A percentile compares a stretch with the other conserved stretches of the same genome.
These are phyloP conservation scores for Daedaleopsis nitida DNA, from an alignment of 768 basidiomycete species.

Conservation along the genomic window DNA sequence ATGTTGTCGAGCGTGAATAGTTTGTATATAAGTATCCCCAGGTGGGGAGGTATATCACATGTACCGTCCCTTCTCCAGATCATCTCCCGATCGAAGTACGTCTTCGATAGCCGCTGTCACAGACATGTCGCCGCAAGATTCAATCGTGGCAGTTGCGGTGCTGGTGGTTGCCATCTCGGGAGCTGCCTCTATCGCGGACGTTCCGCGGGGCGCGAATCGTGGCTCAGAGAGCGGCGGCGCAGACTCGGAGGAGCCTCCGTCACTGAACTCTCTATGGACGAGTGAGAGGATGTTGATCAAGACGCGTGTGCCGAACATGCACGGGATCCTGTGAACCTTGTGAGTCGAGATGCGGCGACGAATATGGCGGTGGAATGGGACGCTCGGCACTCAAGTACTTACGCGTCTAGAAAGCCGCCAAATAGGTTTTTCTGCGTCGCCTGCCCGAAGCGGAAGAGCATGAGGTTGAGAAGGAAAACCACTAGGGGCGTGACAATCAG, in stretches of 20 bases:
- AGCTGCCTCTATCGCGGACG: neutral
- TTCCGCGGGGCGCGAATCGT: neutral
- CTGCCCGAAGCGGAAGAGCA: neutral
- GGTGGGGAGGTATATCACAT: neutral
- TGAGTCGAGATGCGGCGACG: neutral
- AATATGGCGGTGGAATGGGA: neutral
- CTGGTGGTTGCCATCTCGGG: neutral
- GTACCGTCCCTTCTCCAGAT: neutral
- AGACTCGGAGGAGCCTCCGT: neutral
- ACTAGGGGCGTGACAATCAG: neutral
- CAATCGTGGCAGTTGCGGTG: neutral
- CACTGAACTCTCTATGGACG: neutral
- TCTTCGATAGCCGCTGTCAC: neutral
- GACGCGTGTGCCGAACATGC: neutral
- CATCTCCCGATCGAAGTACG: neutral
- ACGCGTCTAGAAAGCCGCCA: neutral
- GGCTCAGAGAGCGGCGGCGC: neutral
- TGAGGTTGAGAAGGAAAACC: neutral
- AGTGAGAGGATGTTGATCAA: neutral
- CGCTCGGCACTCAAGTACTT: no score
- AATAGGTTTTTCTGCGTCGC: neutral
- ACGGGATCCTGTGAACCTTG: neutral
- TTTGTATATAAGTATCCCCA: no score
- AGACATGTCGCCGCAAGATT: neutral
- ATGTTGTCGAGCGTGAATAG: no score